Evolutionary conservation across 306 rosid species (phyloP), one percentile per base, ranked within the genome.

Genomic region (Cucurbita pepo): DNA sequence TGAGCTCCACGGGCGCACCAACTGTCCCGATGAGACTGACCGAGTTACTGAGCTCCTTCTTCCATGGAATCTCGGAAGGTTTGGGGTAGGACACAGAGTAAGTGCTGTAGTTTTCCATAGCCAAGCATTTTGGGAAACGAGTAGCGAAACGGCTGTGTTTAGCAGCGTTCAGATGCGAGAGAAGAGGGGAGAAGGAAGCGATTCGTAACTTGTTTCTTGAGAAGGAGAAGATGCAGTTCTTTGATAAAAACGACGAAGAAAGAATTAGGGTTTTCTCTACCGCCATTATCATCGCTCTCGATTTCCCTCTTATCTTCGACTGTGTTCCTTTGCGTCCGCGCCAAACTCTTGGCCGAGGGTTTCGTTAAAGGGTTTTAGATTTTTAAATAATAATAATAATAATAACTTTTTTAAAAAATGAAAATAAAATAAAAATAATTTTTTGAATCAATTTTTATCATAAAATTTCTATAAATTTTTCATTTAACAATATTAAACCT

Each of bases 31-130:
- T 91, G 73, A 94, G 88, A 51, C 78, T 88, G 61, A 91, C 92
- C 44, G 90, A 75, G 78, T 94, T 94, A 38, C 89, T 82, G 8
- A 89, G 88, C 71, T 94, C 99, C 81, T 91, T 94, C 76, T 80
- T 86, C 99, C 99, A 94, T n/a, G 71, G 89, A 70, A 94, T 81
- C 83, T 88, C 97, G 2, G 86, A 4, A 12, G 96, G 99, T 70
- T 79, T 86, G 53, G 92, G 88, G 80, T 78, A 91, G 3, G 82
- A 25, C 56, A 52, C 79, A 10, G 83, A 56, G 30, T 78, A 81
- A 62, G 43, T 57, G 66, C 43, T 47, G 65, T 15, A 59, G 74
- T 63, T 65, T 50, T 86, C 84, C 66, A 69, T 69, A 2, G 81
- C 77, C 6, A 83, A 82, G 83, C 87, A 86, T 77, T 84, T 86